Percentiles rank a stretch among this genome's conserved stretches.
phyloP scores from a whole-genome alignment of 345 rosid genomes.

The Lumnitzera racemosa region DNA sequence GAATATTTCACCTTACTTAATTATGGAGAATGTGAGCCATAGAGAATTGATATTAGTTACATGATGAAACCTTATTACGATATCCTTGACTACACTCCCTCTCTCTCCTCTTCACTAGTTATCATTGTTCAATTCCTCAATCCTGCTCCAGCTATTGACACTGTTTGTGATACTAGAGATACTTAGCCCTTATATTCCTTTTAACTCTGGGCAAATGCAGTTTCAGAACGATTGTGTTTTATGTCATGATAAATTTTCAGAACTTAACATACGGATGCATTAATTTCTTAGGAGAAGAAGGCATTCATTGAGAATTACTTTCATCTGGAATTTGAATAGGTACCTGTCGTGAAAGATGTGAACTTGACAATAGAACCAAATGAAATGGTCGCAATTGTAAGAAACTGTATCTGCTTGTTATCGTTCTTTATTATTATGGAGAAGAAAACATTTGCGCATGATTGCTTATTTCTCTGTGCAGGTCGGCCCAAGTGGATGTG shows the following conservation, averaged over 20 bases:
- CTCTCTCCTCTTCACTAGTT: neutral
- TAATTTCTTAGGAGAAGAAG: neutral
- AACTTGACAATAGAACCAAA: slow-evolving; percentile 26
- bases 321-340: slow-evolving; percentile 15
- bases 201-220: no score
- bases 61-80: no score
- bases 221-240: no score
- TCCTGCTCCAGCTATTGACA: neutral
- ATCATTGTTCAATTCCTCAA: neutral
- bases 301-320: neutral
- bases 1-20: no score
- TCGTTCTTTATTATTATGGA: slow-evolving; percentile 3
- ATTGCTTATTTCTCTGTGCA: slow-evolving; percentile 11
- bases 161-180: neutral
- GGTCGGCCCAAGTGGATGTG: slow-evolving; percentile 48
- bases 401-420: slow-evolving; percentile 6
- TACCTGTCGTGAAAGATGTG: slow-evolving; percentile 24
- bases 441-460: slow-evolving; percentile 3
- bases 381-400: slow-evolving; percentile 42
- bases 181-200: neutral
- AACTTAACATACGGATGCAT: neutral
- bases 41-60: no score
- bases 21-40: no score
- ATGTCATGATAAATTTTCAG: no score
- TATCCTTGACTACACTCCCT: no score